Base-by-base conservation (phyloP, 2,329 filamentous ascomycete species). In the Calonectria fujianensis region DNA sequence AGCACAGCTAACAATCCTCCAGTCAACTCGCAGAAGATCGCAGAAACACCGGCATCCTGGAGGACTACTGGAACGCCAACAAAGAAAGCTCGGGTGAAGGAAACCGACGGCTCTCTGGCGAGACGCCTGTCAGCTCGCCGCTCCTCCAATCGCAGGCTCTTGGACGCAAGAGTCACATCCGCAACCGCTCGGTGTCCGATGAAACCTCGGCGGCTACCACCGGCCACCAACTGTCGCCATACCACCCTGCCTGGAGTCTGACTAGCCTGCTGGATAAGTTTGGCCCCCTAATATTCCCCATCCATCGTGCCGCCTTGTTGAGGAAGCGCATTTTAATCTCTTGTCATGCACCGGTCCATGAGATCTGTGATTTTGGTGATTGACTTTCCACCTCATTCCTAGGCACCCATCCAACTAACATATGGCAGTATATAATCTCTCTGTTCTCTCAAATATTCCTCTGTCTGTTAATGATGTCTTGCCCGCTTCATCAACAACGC, bases 401-500 rank as follows among this genome's bases (percentile, higher is more conserved):
- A 9, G 2, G 13, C 27, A 39, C 18, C 16, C 27, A 59, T 35
- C 20, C 29, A 24, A 10, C 54, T 81, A 29, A 85, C 80, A 72
- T 80, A 76, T 31, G 75, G 31, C 67, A 96, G 97, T 98, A 76
- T 99, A 98, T 86, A 93, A 97, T 83, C 91, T 98, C 67, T 98
- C 96, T n/a, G 90, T 98, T 69, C 89, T 99, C 41, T 96, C 96
- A 57, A 98, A 96, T 79, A 93, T 98, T 54, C 96, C 97, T 35
- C 89, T 93, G 48, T 92, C 94, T 37, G 90, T 96, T 54, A 89
- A 90, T 72, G 92, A 96, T 67, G 86, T 93, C 18, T 88, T 98
- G n/a, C 91, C 93, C 27, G 84, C 90, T 0, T 88, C 89, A 32
- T 89, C 91, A 4, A 88, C 92, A 32, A 89, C 91, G 1, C 89